Base-by-base conservation (phyloP, 2,329 filamentous ascomycete genomes). In the Blumeria hordei region DNA sequence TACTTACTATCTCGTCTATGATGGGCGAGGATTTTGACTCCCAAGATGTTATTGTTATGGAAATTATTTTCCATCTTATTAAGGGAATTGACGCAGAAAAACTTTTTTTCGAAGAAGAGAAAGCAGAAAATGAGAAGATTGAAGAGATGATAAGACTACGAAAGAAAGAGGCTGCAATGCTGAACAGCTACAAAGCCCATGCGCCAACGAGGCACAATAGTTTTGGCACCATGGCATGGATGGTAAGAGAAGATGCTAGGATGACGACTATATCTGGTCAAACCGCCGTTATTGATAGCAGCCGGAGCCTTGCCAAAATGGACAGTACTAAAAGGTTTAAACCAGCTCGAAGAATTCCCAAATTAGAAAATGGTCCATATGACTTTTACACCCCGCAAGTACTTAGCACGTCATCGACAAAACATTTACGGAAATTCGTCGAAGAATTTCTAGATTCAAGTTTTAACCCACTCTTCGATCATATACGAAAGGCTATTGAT, bases 141-240 rank as follows among this genome's bases (percentile, higher is more conserved):
- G 73, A 83, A 57, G 87, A 94, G 64, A 73, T 96, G 9, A 76
- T 80, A 21, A 72, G 73, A 14, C 69, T 94, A 63, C 78, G 95
- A 67, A 78, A 77, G 55, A 87, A 92, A 63, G 92, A 98, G 68
- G 80, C 81, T 1, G 77, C 81, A n/a, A 85, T 94, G 79, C 73
- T 86, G 55, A 79, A 82, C 61, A 76, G 82, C 52, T 83, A 88
- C 62, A 82, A 83, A 55, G 82, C 80, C 61, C 81, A 81, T 64
- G 85, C 84, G 2, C 85, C 88, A 0, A 88, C 87, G 3, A 74
- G 92, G 51, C 92, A 98, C 67, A 94, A 88, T 61, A 78, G 92
- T 36, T 98, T 96, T 63, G 92, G 92, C 2, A 94, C 88, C 10
- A 96, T 96, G 85, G 80, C 95, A 36, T 96, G 90, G 88, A 79